Conservation (phyloP, 2,329 filamentous ascomycete species). For the Colletotrichum chrysophilum region DNA sequence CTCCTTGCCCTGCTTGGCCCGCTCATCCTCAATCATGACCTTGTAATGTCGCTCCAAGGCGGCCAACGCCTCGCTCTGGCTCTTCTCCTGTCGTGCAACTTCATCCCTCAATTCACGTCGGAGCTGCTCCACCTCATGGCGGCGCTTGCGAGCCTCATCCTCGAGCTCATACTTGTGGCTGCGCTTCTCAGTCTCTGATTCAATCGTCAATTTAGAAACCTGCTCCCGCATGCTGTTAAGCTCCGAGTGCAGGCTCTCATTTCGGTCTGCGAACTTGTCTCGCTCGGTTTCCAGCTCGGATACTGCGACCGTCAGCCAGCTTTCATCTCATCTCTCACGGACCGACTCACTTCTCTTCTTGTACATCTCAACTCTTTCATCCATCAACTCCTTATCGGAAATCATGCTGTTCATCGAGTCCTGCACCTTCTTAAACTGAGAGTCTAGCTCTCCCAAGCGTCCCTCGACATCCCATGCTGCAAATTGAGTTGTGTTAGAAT, state of each 20-base stretch:
- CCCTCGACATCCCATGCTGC: conserved; percentile 82
- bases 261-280: conserved; percentile 51
- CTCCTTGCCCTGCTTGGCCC: conserved; percentile 62
- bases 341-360: conserved; percentile 72
- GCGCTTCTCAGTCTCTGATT: conserved; percentile 48
- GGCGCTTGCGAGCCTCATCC: conserved; percentile 56
- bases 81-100: conserved; percentile 60
- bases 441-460: conserved; percentile 78
- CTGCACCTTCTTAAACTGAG: conserved; percentile 73
- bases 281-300: conserved; percentile 54
- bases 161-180: conserved; percentile 58
- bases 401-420: conserved; percentile 74
- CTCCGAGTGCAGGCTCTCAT: conserved; percentile 65
- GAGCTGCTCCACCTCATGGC: conserved; percentile 61
- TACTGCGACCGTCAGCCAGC: conserved; percentile 38
- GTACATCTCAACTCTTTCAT: conserved; percentile 75
- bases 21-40: conserved; percentile 70
- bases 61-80: conserved; percentile 72
- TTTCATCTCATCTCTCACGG: not conserved
- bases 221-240: conserved; percentile 51
- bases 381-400: conserved; percentile 70
- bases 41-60: conserved; percentile 67
- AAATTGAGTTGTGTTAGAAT: conserved; percentile 71
- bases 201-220: conserved; percentile 41
- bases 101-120: conserved; percentile 57